Conservation (phyloP, 2,329 filamentous ascomycete genomes). For the Exophiala dermatitidis region DNA sequence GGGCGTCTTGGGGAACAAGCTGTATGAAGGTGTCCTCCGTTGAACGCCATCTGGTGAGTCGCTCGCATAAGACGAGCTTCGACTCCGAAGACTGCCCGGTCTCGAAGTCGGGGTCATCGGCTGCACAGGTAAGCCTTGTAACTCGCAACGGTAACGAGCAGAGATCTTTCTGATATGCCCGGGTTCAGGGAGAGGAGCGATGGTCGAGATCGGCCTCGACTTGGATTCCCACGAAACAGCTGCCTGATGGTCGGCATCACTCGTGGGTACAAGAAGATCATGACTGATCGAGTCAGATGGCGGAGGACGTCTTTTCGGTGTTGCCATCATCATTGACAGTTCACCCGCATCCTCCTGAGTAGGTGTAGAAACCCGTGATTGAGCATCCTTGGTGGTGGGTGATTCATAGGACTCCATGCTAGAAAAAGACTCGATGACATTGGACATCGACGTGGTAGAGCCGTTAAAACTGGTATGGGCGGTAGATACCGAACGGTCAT, state of each 20-base stretch:
- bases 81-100: slow-evolving; percentile 12
- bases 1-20: slow-evolving; percentile 18
- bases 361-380: slow-evolving; percentile 10
- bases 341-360: slow-evolving; percentile 13
- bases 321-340: slow-evolving; percentile 11
- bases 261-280: slow-evolving; percentile 5
- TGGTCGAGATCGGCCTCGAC: slow-evolving; percentile 16
- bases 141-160: slow-evolving; percentile 17
- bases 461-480: slow-evolving; percentile 18
- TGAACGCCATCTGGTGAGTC: slow-evolving; percentile 6
- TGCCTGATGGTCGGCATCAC: neutral
- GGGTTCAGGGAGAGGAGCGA: slow-evolving; percentile 20
- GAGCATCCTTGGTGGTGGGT: neutral
- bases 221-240: neutral
- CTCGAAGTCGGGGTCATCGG: slow-evolving; percentile 12
- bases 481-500: slow-evolving; percentile 17
- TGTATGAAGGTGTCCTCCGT: slow-evolving; percentile 15
- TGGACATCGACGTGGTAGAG: slow-evolving; percentile 4
- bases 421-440: slow-evolving; percentile 12
- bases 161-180: slow-evolving; percentile 20
- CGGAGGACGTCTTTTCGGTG: slow-evolving; percentile 2
- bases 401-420: slow-evolving; percentile 4
- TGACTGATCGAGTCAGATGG: slow-evolving; percentile 3
- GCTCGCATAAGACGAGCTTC: slow-evolving; percentile 9
- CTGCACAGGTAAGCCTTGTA: neutral